Evolutionary conservation across 441 rosid genomes (phyloP).

Genomic region (Brassica balearica): DNA sequence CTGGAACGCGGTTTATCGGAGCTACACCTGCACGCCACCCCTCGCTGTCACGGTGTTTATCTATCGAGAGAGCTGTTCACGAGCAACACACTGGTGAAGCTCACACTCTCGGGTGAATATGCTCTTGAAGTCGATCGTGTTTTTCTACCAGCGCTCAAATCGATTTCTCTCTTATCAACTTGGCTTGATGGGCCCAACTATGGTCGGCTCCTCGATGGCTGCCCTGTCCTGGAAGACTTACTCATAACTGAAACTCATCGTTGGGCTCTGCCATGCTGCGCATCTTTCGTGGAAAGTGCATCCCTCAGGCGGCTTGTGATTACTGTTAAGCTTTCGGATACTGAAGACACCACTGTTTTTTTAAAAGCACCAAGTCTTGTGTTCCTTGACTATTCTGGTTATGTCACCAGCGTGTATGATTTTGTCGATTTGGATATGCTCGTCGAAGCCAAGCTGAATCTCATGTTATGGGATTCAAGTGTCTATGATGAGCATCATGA

Average conservation of each 20-base stretch:
- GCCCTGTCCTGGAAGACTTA: conserved; percentile 16
- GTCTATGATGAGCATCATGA: not conserved
- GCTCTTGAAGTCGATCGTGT: not conserved
- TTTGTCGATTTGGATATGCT: conserved; percentile 14
- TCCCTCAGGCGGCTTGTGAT: conserved; percentile 27
- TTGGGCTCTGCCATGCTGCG: not conserved
- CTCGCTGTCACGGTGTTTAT: not conserved
- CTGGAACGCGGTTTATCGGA: not conserved
- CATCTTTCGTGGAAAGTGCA: not conserved
- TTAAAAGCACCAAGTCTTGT: conserved; percentile 19
- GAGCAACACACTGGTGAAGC: too few relatives aligned
- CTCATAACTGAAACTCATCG: not conserved
- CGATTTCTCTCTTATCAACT: not conserved
- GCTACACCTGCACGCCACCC: not conserved
- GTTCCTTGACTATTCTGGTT: conserved; percentile 19
- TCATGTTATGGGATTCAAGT: conserved; percentile 5
- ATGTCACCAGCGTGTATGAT: not conserved
- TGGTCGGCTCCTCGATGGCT: not conserved
- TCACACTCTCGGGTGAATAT: not conserved
- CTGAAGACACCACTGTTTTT: not conserved
- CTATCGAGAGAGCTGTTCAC: too few relatives aligned
- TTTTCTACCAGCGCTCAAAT: conserved; percentile 22
- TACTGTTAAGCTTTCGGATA: not conserved
- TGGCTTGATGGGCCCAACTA: not conserved
- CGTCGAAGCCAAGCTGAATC: conserved; percentile 16